Percentiles rank a stretch among this genome's conserved stretches.
These are phyloP conservation scores for Breynia disticha DNA, from an alignment of 441 rosid species.

Conservation along the genomic window DNA sequence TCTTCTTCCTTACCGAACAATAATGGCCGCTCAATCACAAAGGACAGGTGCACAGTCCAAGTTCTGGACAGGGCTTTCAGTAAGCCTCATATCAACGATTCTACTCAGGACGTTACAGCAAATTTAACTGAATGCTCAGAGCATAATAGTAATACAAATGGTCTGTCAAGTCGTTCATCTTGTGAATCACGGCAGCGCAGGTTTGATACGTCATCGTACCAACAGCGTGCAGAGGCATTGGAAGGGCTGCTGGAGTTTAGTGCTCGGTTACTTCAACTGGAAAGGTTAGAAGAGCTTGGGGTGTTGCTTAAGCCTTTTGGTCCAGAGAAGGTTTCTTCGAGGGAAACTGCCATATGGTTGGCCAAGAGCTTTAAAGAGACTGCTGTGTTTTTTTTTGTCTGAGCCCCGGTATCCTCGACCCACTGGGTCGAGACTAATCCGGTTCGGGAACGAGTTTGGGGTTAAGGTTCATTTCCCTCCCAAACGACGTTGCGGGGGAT, in stretches of 20 bases:
- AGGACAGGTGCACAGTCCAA: conserved; percentile 78
- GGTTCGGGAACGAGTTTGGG: no score
- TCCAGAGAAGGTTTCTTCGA: conserved; percentile 87
- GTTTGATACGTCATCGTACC: conserved; percentile 74
- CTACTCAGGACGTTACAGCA: conserved; percentile 13
- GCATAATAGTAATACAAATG: conserved; percentile 60
- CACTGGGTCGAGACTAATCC: no score
- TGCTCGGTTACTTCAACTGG: conserved; percentile 70
- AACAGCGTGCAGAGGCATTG: conserved; percentile 85
- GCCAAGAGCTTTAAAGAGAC: conserved; percentile 92
- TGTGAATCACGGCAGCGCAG: conserved; percentile 40
- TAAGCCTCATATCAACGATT: conserved; percentile 12
- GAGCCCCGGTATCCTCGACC: no score
- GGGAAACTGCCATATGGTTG: conserved; percentile 96
- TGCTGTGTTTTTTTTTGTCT: no score
- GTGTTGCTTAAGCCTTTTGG: conserved; percentile 87
- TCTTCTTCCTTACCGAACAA: conserved; percentile 41
- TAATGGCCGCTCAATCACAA: conserved; percentile 51
- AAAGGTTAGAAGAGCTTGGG: conserved; percentile 73
- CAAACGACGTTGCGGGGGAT: no score
- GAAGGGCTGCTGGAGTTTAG: conserved; percentile 97
- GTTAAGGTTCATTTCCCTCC: no score
- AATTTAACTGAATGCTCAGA: conserved; percentile 31
- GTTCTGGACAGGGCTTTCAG: conserved; percentile 30
- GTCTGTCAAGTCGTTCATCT: conserved; percentile 58